Percentiles rank a stretch among this genome's conserved stretches.
Conservation (phyloP, 257 asterid genomes). For the Fraxinus excelsior region DNA sequence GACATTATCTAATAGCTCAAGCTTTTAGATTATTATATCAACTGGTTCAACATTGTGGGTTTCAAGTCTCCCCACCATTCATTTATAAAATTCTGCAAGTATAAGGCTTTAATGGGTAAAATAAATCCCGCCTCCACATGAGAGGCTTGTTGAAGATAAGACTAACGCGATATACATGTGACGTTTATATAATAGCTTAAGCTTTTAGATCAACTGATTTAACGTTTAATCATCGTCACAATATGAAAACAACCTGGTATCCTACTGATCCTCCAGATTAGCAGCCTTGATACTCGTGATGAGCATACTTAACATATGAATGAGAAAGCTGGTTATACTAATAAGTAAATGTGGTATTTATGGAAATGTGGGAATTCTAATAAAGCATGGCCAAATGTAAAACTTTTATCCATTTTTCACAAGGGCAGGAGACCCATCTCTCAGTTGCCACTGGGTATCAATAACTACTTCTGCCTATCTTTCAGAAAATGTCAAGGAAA, state of each 20-base stretch:
- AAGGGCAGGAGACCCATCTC: neutral
- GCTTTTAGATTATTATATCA: too few relatives aligned
- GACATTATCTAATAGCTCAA: neutral
- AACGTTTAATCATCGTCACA: neutral
- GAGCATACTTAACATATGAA: neutral
- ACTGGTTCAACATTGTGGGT: too few relatives aligned
- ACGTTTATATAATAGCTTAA: too few relatives aligned
- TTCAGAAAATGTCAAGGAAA: neutral
- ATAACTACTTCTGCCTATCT: neutral
- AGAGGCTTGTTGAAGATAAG: too few relatives aligned
- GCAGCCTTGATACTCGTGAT: neutral
- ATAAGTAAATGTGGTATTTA: slow-evolving; percentile 10
- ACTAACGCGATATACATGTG: too few relatives aligned
- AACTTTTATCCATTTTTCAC: neutral
- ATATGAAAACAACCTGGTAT: neutral
- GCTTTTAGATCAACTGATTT: neutral
- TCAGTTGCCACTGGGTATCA: neutral
- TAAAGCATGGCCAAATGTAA: neutral
- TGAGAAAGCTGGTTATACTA: neutral
- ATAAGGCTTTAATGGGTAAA: too few relatives aligned
- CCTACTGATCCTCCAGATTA: slow-evolving; percentile 4
- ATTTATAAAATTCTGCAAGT: too few relatives aligned
- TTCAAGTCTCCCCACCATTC: too few relatives aligned
- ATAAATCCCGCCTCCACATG: too few relatives aligned
- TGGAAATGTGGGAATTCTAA: neutral